A percentile compares a stretch with the other conserved stretches of the same genome.
These are phyloP conservation scores for Rhytidiadelphus loreus DNA, from an alignment of 225 moss, liverwort and hornwort genomes.

Conservation along the genomic window DNA sequence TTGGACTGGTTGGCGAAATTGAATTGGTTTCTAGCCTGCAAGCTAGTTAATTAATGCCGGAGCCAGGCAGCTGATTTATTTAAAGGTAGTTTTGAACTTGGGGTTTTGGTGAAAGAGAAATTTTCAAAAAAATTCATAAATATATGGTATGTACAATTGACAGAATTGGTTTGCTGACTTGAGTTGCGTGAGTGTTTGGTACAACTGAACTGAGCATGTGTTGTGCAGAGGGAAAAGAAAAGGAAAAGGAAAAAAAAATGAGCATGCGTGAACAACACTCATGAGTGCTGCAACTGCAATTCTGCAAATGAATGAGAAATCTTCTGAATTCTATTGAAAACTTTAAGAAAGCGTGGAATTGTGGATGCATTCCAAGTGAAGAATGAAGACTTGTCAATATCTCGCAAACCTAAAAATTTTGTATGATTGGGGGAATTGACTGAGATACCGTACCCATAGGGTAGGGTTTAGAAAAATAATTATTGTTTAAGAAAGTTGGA, in stretches of 20 bases:
- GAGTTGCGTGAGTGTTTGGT: neutral
- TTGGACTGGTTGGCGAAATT: neutral
- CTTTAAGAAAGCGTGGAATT: neutral
- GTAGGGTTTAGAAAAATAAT: too few relatives aligned
- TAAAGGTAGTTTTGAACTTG: too few relatives aligned
- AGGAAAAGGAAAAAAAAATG: neutral
- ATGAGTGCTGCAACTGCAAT: too few relatives aligned
- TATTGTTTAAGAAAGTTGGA: too few relatives aligned
- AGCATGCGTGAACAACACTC: too few relatives aligned
- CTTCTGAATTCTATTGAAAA: neutral
- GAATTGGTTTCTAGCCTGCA: neutral
- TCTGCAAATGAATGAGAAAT: neutral
- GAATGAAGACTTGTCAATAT: neutral
- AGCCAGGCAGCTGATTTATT: neutral
- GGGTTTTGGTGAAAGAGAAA: too few relatives aligned
- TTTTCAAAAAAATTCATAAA: neutral
- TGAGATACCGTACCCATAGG: too few relatives aligned
- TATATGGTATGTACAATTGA: too few relatives aligned
- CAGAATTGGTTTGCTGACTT: neutral
- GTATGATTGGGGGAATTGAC: too few relatives aligned
- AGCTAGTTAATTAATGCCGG: neutral
- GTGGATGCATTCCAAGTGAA: neutral
- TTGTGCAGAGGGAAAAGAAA: neutral
- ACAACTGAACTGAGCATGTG: too few relatives aligned
- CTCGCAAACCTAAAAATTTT: too few relatives aligned